Conservation (phyloP, 202 grass and related monocot species). For the Setaria viridis region DNA sequence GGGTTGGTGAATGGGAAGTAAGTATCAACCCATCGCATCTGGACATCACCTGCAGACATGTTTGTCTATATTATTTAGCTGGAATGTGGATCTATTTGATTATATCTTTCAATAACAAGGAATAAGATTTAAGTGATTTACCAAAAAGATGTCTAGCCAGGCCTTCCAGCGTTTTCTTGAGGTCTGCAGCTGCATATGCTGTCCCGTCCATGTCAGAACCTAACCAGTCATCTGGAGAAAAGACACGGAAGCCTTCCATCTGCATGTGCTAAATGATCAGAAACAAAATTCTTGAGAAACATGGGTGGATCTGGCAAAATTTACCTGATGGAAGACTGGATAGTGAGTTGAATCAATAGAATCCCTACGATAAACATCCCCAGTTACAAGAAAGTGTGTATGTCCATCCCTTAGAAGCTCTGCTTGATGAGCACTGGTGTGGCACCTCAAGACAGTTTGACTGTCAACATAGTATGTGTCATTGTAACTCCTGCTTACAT, state of each 20-base stretch:
- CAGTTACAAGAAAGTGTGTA: conserved; percentile 93
- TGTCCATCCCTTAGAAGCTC: conserved; percentile 87
- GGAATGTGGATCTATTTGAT: background rate
- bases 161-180: conserved; percentile 92
- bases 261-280: conserved; percentile 51
- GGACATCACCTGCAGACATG: conserved; percentile 75
- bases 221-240: conserved; percentile 83
- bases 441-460: conserved; percentile 93
- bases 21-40: conserved; percentile 99
- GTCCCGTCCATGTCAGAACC: conserved; percentile 80
- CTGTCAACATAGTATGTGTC: conserved; percentile 95
- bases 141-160: conserved; percentile 93
- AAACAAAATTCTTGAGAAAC: conserved; percentile 24
- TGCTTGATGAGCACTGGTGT: conserved; percentile 97
- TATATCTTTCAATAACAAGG: conserved; percentile 17
- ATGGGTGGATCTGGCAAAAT: conserved; percentile 12
- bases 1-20: conserved; percentile 98
- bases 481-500: conserved; percentile 97
- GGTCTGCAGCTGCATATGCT: conserved; percentile 76
- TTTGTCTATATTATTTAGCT: conserved; percentile 21
- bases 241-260: conserved; percentile 96
- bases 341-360: conserved; percentile 98
- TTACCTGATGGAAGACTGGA: conserved; percentile 97
- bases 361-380: conserved; percentile 97
- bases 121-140: conserved; percentile 46